phyloP scores from a whole-genome alignment of 2,329 filamentous ascomycete species.

The Venturia nashicola region DNA sequence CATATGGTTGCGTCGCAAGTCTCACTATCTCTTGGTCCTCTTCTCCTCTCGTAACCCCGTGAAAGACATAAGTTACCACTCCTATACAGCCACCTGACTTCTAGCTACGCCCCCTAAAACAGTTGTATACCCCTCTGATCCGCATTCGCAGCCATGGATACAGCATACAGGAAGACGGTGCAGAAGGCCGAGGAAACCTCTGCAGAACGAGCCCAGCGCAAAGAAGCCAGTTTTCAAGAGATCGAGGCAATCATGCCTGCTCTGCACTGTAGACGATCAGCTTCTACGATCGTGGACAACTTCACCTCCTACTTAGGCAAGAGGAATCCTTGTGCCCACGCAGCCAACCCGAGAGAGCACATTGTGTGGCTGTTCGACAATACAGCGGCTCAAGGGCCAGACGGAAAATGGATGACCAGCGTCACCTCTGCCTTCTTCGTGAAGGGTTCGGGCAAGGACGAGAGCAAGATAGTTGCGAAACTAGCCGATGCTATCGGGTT shows the following conservation, averaged over 20 bases:
- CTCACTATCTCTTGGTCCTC: not conserved
- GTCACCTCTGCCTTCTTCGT: constrained; percentile 75
- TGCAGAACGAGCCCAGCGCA: constrained; percentile 4
- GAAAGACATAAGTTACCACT: not conserved
- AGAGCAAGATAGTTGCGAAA: constrained; percentile 56
- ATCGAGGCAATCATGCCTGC: constrained; percentile 11
- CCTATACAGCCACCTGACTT: not conserved
- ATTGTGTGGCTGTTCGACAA: constrained; percentile 86
- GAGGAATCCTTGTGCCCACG: constrained; percentile 23
- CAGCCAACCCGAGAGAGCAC: constrained; percentile 50
- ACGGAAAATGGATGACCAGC: constrained; percentile 60
- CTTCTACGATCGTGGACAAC: constrained; percentile 22
- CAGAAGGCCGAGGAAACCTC: constrained; percentile 9
- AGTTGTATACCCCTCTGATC: not conserved
- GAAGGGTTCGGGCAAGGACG: constrained; percentile 52
- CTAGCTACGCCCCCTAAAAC: not conserved
- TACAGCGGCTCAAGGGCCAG: constrained; percentile 53
- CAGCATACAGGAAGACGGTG: not conserved
- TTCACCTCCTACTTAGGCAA: constrained; percentile 26
- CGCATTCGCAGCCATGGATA: not conserved
- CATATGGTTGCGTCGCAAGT: not conserved
- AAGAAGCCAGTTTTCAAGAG: constrained; percentile 5
- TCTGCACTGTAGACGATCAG: not conserved
- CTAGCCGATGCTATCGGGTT: constrained; percentile 60
- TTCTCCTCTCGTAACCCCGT: not conserved